Evolutionary conservation across 2,329 filamentous ascomycete genomes (phyloP).

Genomic region (Fusarium coicis): DNA sequence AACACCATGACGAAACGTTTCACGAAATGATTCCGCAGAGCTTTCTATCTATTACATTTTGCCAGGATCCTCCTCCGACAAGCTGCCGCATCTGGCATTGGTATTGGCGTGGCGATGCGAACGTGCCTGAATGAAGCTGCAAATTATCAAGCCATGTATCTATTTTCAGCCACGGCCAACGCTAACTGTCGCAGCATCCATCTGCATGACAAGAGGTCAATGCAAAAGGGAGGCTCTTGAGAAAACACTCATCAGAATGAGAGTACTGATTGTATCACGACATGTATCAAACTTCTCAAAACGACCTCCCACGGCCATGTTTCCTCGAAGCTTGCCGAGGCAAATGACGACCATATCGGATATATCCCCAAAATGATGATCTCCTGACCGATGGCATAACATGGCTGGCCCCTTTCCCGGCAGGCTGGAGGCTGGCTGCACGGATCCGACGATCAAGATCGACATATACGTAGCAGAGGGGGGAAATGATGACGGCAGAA

Average conservation of each 20-base stretch:
- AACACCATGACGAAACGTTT: constrained; percentile 45
- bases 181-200: constrained; percentile 4
- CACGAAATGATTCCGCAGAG: constrained; percentile 25
- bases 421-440: constrained; percentile 37
- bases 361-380: constrained; percentile 22
- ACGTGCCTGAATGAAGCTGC: constrained; percentile 11
- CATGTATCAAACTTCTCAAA: constrained; percentile 1
- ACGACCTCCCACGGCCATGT: background rate
- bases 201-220: constrained; percentile 3
- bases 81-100: constrained; percentile 18
- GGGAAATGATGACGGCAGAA: constrained; percentile 40
- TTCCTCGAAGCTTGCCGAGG: constrained; percentile 8
- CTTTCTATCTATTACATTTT: constrained; percentile 15
- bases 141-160: constrained; percentile 19
- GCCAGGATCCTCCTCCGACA: constrained; percentile 21
- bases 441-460: constrained; percentile 45
- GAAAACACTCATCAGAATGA: background rate
- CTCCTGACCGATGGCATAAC: constrained; percentile 27
- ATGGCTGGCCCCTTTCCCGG: constrained; percentile 34
- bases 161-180: constrained; percentile 16
- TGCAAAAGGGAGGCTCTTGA: background rate
- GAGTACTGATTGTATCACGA: background rate
- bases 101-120: constrained; percentile 5
- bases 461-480: constrained; percentile 32
- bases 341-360: constrained; percentile 13